A percentile compares a stretch with the other conserved stretches of the same genome.
These are phyloP conservation scores for Coniochaeta sp. DNA, from an alignment of 2,329 filamentous ascomycete genomes.

Conservation along the genomic window DNA sequence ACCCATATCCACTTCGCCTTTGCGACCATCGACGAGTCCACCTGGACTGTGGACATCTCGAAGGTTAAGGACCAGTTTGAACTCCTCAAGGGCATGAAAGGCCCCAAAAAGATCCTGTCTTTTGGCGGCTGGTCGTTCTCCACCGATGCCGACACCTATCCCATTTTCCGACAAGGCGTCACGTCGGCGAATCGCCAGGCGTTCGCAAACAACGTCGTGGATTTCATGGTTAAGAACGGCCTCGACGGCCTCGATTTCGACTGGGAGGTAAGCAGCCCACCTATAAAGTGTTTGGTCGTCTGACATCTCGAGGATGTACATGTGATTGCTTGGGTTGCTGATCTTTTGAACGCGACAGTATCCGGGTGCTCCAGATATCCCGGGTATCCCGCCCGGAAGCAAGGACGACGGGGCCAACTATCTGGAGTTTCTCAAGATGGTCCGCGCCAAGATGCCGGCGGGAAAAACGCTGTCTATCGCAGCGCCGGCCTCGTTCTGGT, in stretches of 20 bases:
- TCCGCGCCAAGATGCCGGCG: neutral
- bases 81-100: neutral
- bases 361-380: constrained; percentile 25
- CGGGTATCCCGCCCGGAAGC: constrained; percentile 17
- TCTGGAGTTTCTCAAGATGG: constrained; percentile 13
- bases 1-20: neutral
- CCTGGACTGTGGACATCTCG: neutral
- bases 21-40: neutral
- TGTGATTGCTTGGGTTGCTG: neutral
- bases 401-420: constrained; percentile 13
- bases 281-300: neutral
- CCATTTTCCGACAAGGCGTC: constrained; percentile 27
- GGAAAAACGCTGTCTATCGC: constrained; percentile 12
- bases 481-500: constrained; percentile 19
- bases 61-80: neutral
- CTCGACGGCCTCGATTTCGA: constrained; percentile 33
- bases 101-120: constrained; percentile 20
- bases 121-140: constrained; percentile 38
- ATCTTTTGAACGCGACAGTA: constrained; percentile 15
- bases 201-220: constrained; percentile 26
- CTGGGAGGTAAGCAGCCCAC: constrained; percentile 17
- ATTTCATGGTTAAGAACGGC: constrained; percentile 29
- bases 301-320: too few relatives aligned
- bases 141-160: constrained; percentile 24
- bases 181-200: constrained; percentile 25